Percentiles rank a stretch among this genome's conserved stretches.
Evolutionary conservation across 1,139 yeast genomes (phyloP).

Genomic region (Candida labiduridarum): DNA sequence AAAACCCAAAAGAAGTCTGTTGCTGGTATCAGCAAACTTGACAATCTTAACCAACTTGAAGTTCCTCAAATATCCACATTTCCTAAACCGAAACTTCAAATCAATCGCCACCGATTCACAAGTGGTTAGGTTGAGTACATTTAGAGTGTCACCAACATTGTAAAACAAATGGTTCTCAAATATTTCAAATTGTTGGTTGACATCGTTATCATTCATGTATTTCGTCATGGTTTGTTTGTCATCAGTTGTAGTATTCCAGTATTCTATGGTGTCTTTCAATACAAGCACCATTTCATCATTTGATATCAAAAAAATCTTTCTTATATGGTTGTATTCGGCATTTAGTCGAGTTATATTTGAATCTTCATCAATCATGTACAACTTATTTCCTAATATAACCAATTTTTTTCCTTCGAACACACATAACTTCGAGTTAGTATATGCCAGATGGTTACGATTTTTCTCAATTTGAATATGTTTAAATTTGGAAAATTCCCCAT

Average conservation of each 20-base stretch:
- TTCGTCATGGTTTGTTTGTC: not conserved
- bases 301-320: constrained; percentile 2
- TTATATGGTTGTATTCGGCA: not conserved
- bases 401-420: not conserved
- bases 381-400: not conserved
- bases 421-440: not conserved
- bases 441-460: not conserved
- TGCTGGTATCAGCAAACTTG: constrained; percentile 8
- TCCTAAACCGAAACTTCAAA: constrained; percentile 10
- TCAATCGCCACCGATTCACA: not conserved
- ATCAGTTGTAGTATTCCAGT: not conserved
- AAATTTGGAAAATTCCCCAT: constrained; percentile 4
- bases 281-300: not conserved
- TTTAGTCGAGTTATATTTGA: not conserved
- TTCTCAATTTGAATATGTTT: not conserved
- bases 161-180: constrained; percentile 15
- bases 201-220: constrained; percentile 15
- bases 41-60: constrained; percentile 14
- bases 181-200: constrained; percentile 15
- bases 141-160: constrained; percentile 9
- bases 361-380: not conserved
- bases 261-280: not conserved
- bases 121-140: not conserved
- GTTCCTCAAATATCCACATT: constrained; percentile 15
- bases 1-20: constrained; percentile 13